Evolutionary conservation across 176 grass and related monocot species (phyloP).

Genomic region (Tillandsia leiboldiana): DNA sequence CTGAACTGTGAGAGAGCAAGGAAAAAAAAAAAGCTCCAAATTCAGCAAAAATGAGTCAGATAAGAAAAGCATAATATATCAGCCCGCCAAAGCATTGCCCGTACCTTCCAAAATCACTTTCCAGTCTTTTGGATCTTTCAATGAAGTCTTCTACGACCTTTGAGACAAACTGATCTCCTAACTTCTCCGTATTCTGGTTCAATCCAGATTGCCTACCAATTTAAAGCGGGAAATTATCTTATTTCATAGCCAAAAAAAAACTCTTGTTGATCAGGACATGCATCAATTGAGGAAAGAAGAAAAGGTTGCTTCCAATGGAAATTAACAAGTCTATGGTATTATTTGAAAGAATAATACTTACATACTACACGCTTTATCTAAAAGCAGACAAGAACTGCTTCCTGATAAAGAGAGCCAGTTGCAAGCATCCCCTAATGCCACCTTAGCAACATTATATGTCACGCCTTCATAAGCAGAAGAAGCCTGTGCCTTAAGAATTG

Average conservation of each 20-base stretch:
- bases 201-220: conserved; percentile 49
- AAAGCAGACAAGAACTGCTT: conserved; percentile 26
- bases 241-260: conserved; percentile 16
- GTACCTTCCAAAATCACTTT: conserved; percentile 73
- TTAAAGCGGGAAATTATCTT: conserved; percentile 28
- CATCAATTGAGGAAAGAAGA: neutral
- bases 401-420: conserved; percentile 38
- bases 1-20: no score
- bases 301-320: neutral
- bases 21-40: no score
- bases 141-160: conserved; percentile 58
- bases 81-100: neutral
- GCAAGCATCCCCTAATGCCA: conserved; percentile 70
- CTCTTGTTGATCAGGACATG: neutral
- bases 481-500: conserved; percentile 58
- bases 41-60: neutral
- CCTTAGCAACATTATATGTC: conserved; percentile 54
- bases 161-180: conserved; percentile 44
- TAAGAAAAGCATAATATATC: neutral
- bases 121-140: conserved; percentile 70
- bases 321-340: neutral
- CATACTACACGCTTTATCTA: conserved; percentile 44
- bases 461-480: conserved; percentile 54
- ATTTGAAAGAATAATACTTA: conserved; percentile 29
- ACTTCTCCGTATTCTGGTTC: conserved; percentile 41